Evolutionary conservation across 106 monocot species (phyloP).

Genomic region (Chionographis japonica): DNA sequence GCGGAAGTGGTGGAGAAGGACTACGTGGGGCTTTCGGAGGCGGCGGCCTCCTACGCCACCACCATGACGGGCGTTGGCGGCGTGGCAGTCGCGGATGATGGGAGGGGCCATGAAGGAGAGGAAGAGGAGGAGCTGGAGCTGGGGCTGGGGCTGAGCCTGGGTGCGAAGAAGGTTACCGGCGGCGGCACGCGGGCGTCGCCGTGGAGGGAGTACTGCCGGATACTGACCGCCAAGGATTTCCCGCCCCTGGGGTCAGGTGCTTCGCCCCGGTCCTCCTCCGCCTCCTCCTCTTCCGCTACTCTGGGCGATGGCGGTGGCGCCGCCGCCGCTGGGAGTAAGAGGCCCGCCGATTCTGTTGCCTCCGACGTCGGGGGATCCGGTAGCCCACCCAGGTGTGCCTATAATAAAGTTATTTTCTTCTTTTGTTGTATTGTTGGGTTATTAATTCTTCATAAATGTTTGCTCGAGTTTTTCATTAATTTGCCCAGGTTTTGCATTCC

Average conservation of each 20-base stretch:
- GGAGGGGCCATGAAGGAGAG: neutral
- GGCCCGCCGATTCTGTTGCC: constrained; percentile 14
- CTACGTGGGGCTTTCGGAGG: neutral
- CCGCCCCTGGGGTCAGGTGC: constrained; percentile 17
- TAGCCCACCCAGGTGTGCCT: constrained; percentile 33
- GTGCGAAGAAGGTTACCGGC: constrained; percentile 22
- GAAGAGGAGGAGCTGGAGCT: constrained; percentile 33
- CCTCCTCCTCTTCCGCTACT: constrained; percentile 37
- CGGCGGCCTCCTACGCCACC: neutral
- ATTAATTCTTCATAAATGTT: neutral
- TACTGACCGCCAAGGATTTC: constrained; percentile 66
- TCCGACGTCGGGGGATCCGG: constrained; percentile 27
- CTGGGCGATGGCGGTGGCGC: constrained; percentile 3
- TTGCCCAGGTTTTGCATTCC: too few species aligned
- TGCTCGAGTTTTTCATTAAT: neutral
- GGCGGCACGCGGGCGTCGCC: neutral
- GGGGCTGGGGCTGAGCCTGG: constrained; percentile 73
- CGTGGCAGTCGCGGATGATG: neutral
- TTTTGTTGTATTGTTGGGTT: neutral
- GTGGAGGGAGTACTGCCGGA: constrained; percentile 26
- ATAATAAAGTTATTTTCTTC: neutral
- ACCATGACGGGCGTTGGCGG: too few species aligned
- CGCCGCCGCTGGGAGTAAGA: constrained; percentile 14
- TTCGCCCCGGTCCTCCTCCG: constrained; percentile 26
- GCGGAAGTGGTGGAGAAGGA: neutral